Conservation (phyloP, 2,329 filamentous ascomycete genomes). For the Grosmannia clavigera region DNA sequence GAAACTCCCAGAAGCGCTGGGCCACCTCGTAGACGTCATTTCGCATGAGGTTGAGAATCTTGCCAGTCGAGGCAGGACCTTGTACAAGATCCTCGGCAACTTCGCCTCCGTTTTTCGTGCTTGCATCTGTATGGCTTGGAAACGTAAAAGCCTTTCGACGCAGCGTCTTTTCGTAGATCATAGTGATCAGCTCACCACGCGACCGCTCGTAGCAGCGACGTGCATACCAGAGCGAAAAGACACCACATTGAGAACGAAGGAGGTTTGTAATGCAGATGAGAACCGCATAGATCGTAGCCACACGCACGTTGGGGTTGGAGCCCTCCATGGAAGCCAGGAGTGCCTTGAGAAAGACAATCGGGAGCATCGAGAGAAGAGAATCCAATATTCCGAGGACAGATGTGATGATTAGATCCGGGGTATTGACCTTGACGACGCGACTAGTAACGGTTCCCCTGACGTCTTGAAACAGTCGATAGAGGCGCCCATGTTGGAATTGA, state of each 20-base stretch:
- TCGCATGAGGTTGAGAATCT: conserved; percentile 79
- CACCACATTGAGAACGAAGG: conserved; percentile 48
- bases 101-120: conserved; percentile 13
- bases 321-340: conserved; percentile 56
- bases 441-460: conserved; percentile 60
- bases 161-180: conserved; percentile 37
- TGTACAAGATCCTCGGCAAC: conserved; percentile 1
- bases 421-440: conserved; percentile 63
- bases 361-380: conserved; percentile 39
- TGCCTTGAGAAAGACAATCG: conserved; percentile 59
- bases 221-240: conserved; percentile 70
- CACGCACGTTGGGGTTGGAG: conserved; percentile 32
- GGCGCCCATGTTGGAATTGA: conserved; percentile 66
- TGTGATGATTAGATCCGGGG: conserved; percentile 62
- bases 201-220: conserved; percentile 74
- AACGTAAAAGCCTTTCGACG: conserved; percentile 64
- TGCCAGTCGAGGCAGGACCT: conserved; percentile 65
- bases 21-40: conserved; percentile 72
- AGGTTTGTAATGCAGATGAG: conserved; percentile 50
- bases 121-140: conserved; percentile 18
- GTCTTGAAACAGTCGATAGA: conserved; percentile 64
- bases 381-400: conserved; percentile 52
- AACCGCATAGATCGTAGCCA: conserved; percentile 53
- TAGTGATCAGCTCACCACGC: conserved; percentile 70
- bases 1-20: conserved; percentile 80